Base-by-base conservation (phyloP, 768 basidiomycete species). In the Serpula lacrymans region DNA sequence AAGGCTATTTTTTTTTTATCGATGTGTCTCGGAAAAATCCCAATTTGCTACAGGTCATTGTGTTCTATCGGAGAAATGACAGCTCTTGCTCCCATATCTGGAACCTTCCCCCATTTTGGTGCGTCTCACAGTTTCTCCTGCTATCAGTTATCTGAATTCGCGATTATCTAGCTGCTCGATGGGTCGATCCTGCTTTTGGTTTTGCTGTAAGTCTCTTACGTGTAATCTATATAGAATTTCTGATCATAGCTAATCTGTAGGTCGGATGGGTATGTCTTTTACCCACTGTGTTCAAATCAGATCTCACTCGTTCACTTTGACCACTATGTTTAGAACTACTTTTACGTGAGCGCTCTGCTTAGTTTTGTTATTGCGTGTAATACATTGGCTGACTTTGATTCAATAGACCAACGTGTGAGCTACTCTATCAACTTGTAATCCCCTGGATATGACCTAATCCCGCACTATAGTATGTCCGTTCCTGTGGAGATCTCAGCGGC, bases 31-130 rank as follows among this genome's bases (percentile, higher is more conserved):
- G 21, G 6, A n/a, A n/a, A n/a, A n/a, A n/a, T n/a, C n/a, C 20
- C 21, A 13, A 8, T 18, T 31, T 12, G 26, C 23, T 5, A 13
- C 39, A 78, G 77, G 6, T 75, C 80, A 6, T 60, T 87, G 14
- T 82, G 82, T 50, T 74, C 79, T 5, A 56, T 87, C n/a, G 84
- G 79, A 24, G 86, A 89, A 63, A 83, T 88, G 84, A 83, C 84
- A 20, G 78, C 82, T 5, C 77, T 77, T 61, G 84, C 84, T 1
- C 86, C 86, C 3, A 78, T 87, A 34, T 84, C 86, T 7, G 86
- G 86, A 14, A 80, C 82, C 1, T 88, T 86, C 57, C 83, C 84
- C 17, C 82, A 85, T 60, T 87, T 75, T 55, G 80, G 78, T 76
- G 36, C 3, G 67, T 43, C 14, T 14, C 11, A 21, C 24, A 43